Evolutionary conservation across 1,139 yeast genomes (phyloP), one percentile per base, ranked within the genome.

Genomic region (Saccharomyces hybrid): DNA sequence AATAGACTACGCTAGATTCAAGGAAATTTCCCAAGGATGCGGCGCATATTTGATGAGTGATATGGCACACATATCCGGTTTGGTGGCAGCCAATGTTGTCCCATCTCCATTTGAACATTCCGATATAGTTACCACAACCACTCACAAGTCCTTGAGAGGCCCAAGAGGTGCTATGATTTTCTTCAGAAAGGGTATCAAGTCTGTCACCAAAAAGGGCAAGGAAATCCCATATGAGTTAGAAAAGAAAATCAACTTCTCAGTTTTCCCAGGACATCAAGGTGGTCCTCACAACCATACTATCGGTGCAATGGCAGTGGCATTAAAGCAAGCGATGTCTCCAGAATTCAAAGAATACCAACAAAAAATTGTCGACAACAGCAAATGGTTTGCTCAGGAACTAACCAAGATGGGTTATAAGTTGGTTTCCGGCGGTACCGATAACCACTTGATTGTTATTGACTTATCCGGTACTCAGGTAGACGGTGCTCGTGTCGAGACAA

Each of bases 131-230:
- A 91, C 98, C 63, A 91, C 98, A 63, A 91, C 98, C 58, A 90
- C 98, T 52, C 98, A 91, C 78, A 91, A 91, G 78, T 89, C 97
- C 31, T 82, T 91, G 69, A 86, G 98, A 78, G 98, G 98, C 49
- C 98, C 98, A 73, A 87, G 98, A 80, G 98, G 98, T 71, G 96
- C 98, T 53, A 90, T 91, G 97, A 91, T 91, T 70, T 91, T 91
- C 78, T 91, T 82, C 80, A 88, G 97, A 81, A 86, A 86, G 72
- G 97, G 97, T 63, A 80, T 88, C 57, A 84, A 93, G 78, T 83
- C 83, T 69, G 84, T 84, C 59, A 85, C 76, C 54, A 88, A 88
- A 78, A 85, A 86, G 68, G 97, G 97, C 63, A 88, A 88, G 75
- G 95, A 89, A 75, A 79, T 88, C 57, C 77, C 78, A 56, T 91